Conservation (phyloP, 805 yeast genomes). For the Spathaspora girioi region DNA sequence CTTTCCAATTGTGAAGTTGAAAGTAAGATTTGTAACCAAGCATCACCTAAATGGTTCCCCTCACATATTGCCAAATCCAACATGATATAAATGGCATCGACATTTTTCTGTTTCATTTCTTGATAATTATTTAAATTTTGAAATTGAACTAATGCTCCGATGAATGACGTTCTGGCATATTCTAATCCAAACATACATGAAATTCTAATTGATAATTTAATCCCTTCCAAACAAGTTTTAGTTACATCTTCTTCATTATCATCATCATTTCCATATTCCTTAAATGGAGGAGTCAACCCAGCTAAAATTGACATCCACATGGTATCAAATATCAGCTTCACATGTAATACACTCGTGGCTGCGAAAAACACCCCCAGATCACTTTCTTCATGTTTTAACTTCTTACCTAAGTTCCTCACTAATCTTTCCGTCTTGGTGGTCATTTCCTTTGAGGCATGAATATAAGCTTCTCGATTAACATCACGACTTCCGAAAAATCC, state of each 20-base stretch:
- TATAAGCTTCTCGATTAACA: slow-evolving; percentile 73
- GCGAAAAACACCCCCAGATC: slow-evolving; percentile 54
- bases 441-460: slow-evolving; percentile 90
- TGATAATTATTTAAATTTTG: slow-evolving; percentile 75
- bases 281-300: slow-evolving; percentile 90
- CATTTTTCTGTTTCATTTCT: slow-evolving; percentile 74
- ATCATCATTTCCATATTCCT: slow-evolving; percentile 51
- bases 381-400: slow-evolving; percentile 37
- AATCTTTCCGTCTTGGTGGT: slow-evolving; percentile 83
- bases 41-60: slow-evolving; percentile 63
- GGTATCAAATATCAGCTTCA: slow-evolving; percentile 87
- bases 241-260: slow-evolving; percentile 61
- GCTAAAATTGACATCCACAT: slow-evolving; percentile 97
- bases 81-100: slow-evolving; percentile 72
- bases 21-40: slow-evolving; percentile 83
- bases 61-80: slow-evolving; percentile 75
- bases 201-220: slow-evolving; percentile 75
- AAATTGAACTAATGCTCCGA: slow-evolving; percentile 86
- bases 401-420: slow-evolving; percentile 60
- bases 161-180: slow-evolving; percentile 82
- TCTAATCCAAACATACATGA: slow-evolving; percentile 81
- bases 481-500: slow-evolving; percentile 72
- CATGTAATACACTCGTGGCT: slow-evolving; percentile 87
- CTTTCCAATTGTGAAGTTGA: slow-evolving; percentile 90
- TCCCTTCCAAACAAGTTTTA: slow-evolving; percentile 75